Evolutionary conservation across 1,284 basidiomycete species (phyloP).

Genomic region (Takashimella tepidaria): DNA sequence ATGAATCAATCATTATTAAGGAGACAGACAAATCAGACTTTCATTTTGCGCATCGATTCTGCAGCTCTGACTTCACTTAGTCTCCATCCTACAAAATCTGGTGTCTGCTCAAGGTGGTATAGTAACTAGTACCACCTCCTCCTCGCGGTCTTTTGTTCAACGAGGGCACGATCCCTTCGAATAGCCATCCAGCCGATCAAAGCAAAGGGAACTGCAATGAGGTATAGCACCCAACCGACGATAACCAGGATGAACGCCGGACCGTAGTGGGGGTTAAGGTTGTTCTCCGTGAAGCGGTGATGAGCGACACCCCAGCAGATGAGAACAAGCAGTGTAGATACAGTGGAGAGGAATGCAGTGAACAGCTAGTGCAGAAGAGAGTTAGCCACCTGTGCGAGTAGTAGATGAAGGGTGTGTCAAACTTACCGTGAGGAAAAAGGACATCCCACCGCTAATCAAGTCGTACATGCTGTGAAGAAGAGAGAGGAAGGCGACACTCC

Average conservation of each 20-base stretch:
- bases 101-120: no score
- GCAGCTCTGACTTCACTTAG: no score
- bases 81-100: no score
- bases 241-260: constrained; percentile 29
- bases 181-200: constrained; percentile 24
- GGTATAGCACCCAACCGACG: constrained; percentile 28
- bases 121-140: background rate
- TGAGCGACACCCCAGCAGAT: constrained; percentile 31
- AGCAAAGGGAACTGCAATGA: constrained; percentile 23
- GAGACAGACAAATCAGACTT: no score
- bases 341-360: constrained; percentile 25
- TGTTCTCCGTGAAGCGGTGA: constrained; percentile 22
- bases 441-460: constrained; percentile 17
- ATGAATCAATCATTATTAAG: no score
- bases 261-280: constrained; percentile 26
- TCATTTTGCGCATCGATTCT: no score
- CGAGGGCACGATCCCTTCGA: background rate
- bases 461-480: constrained; percentile 20
- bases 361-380: constrained; percentile 16
- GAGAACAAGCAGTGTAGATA: constrained; percentile 34
- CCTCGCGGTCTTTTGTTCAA: background rate
- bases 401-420: background rate
- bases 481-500: constrained; percentile 25
- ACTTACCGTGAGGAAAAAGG: constrained; percentile 33
- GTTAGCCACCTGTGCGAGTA: background rate